Evolutionary conservation across 345 rosid species (phyloP), one percentile per base, ranked within the genome.

Genomic region (Lepidium didymum): DNA sequence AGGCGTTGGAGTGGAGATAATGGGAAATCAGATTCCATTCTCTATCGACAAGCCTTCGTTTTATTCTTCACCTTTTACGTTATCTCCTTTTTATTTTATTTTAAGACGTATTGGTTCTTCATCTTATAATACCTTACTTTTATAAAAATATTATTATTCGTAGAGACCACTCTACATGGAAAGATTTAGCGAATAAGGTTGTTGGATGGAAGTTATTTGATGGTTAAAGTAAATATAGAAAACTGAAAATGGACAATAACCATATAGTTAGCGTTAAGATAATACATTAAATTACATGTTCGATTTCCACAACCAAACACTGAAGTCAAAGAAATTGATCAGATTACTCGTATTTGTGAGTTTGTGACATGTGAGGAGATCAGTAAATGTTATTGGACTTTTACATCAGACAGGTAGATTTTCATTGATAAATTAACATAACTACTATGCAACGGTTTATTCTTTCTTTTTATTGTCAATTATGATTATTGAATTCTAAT

Each of bases 11-110:
- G 62, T 60, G 68, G 73, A 67, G 78, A 47, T 53, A 63, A 67
- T 70, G 83, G 81, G 75, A 77, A 75, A 81, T 76, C 56, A 21
- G 81, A 87, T 84, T 82, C 92, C 81, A 83, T 80, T 44, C 87
- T 77, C 75, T 58, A 74, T 81, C 75, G 38, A 15, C 73, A 87
- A 87, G 75, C 58, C 77, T 77, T 61, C 64, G 19, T 68, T 54
- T 37, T 61, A 27, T 61, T 61, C 73, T 27, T 45, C 51, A 19
- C 36, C 23, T 60, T 59, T 42, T 53, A 50, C 54, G 44, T 73
- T 14, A 10, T 37, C 53, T 56, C 19, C 2, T 54, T 19, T 23
- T 2, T n/a, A n/a, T n/a, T n/a, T 43, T 15, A n/a, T n/a, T n/a
- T n/a, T 8, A 35, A 10, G 8, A 11, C 35, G 12, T 14, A 9